These are phyloP conservation scores for Syncephalastrum sp. DNA, from an alignment of 371 early-diverging fungal species.

Conservation along the genomic window DNA sequence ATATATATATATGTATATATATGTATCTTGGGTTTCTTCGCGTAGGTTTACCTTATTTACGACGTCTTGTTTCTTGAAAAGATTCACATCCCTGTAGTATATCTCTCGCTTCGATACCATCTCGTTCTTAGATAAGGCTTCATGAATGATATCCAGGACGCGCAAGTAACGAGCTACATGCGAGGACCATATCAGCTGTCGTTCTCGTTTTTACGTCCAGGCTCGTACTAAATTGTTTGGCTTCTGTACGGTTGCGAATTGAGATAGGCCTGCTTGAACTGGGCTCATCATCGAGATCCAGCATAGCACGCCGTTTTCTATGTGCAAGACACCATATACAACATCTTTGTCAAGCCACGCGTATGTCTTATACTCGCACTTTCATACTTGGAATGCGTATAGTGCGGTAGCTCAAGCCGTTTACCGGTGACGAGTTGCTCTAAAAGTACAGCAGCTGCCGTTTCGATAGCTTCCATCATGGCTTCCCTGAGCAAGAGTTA, in stretches of 20 bases:
- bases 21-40: background rate
- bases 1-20: no score
- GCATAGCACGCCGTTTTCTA: background rate
- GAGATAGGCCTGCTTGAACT: background rate
- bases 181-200: background rate
- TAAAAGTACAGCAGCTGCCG: background rate
- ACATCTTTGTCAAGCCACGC: background rate
- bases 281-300: background rate
- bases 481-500: conserved; percentile 1
- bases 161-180: conserved; percentile 36
- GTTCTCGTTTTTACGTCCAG: background rate
- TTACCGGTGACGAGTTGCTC: conserved; percentile 2
- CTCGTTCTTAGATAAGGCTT: conserved; percentile 30
- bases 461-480: conserved; percentile 10
- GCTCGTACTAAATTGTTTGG: conserved; percentile 8
- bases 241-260: background rate
- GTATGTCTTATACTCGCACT: background rate
- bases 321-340: background rate
- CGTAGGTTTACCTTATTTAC: conserved; percentile 28
- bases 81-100: conserved; percentile 38
- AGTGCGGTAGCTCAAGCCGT: background rate
- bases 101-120: conserved; percentile 45
- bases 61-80: conserved; percentile 33
- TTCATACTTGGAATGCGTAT: background rate
- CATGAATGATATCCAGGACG: conserved; percentile 44